Evolutionary conservation across 345 rosid genomes (phyloP).

Genomic region (Eucalyptus tenuipes): DNA sequence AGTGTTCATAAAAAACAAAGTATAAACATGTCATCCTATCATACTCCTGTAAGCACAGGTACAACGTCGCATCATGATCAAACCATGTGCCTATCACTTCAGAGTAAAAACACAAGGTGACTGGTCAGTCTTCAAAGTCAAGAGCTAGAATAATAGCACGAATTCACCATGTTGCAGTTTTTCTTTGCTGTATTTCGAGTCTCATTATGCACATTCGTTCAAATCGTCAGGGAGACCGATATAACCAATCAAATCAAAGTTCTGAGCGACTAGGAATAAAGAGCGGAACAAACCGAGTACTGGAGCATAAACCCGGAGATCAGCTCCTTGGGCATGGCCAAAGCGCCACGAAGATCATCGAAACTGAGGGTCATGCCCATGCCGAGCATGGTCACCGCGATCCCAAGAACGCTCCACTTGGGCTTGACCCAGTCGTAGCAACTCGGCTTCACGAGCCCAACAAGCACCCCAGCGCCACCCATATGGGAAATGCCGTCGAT

Average conservation of each 20-base stretch:
- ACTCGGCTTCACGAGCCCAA: slow-evolving; percentile 49
- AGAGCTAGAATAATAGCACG: neutral
- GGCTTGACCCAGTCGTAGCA: slow-evolving; percentile 76
- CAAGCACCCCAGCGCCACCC: slow-evolving; percentile 79
- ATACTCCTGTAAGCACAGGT: neutral
- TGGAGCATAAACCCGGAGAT: slow-evolving; percentile 66
- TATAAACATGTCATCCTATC: neutral
- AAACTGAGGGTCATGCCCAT: slow-evolving; percentile 94
- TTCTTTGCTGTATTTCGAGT: neutral
- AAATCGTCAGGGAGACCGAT: neutral
- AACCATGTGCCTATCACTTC: neutral
- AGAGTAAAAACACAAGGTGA: neutral
- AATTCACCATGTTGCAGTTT: neutral
- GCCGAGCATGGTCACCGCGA: slow-evolving; percentile 86
- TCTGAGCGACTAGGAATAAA: neutral
- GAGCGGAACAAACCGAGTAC: slow-evolving; percentile 52
- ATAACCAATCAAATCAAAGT: neutral
- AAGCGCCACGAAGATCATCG: slow-evolving; percentile 70
- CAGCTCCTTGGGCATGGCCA: slow-evolving; percentile 81
- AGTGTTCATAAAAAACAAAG: neutral
- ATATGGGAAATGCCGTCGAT: slow-evolving; percentile 75
- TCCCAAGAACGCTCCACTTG: slow-evolving; percentile 40
- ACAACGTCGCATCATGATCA: neutral
- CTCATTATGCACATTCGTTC: neutral
- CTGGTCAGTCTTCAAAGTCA: neutral